Base-by-base conservation (phyloP, 164 flowering plant species). In the Stephania japonica region DNA sequence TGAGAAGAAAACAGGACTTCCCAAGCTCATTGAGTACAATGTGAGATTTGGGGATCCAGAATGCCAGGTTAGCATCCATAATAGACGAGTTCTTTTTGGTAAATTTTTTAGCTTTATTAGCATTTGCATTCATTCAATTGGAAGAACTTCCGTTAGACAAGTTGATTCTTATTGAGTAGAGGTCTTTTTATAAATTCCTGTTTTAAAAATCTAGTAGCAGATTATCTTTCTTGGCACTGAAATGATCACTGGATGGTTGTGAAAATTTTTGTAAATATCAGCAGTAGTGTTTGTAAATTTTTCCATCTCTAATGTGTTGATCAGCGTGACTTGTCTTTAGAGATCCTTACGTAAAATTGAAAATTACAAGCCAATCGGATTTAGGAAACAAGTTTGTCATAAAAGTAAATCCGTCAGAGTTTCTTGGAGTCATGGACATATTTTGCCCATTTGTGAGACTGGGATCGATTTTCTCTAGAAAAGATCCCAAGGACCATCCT, bases 41-140 rank as follows among this genome's bases (percentile, higher is more conserved):
- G 98, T 95, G 70, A 91, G 99, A 0, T 95, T 95, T 85, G 99
- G 99, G 65, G 99, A 95, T 81, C 98, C 99, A 25, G 97, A 95
- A 82, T 95, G 99, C 82, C 99, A 95, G 96, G 98, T 95, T 19
- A 73, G 90, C 83, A 50, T 7, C 68, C 47, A n/a, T 64, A 19
- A 24, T 63, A 26, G 24, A 9, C 62, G 26, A 16, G 70, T 9
- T 44, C 27, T 73, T 65, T 26, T 25, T 11, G 16, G 56, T 42
- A 16, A 62, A 23, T 64, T 25, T 42, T 42, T 5, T 63, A 23
- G 50, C 19, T 16, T 70, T 49, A 26, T 11, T 68, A 23, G 50
- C 38, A 65, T 65, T 13, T 65, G 42, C 68, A 65, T 32, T 32
- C 43, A 65, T 32, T 27, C 43, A 65, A 12, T 27, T 42, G 42